A percentile compares a stretch with the other conserved stretches of the same genome.
phyloP scores from a whole-genome alignment of 768 basidiomycete species.

The Tephrocybe sp. region DNA sequence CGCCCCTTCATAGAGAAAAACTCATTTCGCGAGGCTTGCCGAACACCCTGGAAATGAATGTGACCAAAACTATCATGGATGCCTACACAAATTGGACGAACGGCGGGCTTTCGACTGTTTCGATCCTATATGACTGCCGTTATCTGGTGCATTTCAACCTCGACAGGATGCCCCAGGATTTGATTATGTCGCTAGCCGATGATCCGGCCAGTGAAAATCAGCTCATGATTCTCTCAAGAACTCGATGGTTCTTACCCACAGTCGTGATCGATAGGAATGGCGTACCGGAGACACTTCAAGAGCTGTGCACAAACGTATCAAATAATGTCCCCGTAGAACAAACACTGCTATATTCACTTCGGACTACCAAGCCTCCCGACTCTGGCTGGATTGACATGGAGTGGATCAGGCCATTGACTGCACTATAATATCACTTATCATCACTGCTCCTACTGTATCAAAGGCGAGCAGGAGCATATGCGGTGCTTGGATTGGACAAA shows the following conservation, averaged over 20 bases:
- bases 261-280: constrained; percentile 31
- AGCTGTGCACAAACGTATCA: no score
- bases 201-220: constrained; percentile 14
- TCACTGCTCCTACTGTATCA: not conserved
- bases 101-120: constrained; percentile 22
- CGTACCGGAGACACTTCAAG: constrained; percentile 12
- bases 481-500: constrained; percentile 14
- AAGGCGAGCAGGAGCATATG: constrained; percentile 2
- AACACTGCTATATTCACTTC: no score
- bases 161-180: constrained; percentile 36
- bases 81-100: constrained; percentile 16
- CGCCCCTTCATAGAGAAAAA: constrained; percentile 39
- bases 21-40: constrained; percentile 22
- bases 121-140: constrained; percentile 64
- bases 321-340: not conserved
- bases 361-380: no score
- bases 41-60: constrained; percentile 37
- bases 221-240: constrained; percentile 36
- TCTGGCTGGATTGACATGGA: constrained; percentile 43
- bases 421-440: constrained; percentile 17
- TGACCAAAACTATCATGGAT: constrained; percentile 32
- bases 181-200: constrained; percentile 30
- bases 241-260: constrained; percentile 49
- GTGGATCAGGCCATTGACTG: constrained; percentile 42
- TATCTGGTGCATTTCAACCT: constrained; percentile 55